These are phyloP conservation scores for Leptoxyphium fumago DNA, from an alignment of 2,329 filamentous ascomycete species.

Conservation along the genomic window DNA sequence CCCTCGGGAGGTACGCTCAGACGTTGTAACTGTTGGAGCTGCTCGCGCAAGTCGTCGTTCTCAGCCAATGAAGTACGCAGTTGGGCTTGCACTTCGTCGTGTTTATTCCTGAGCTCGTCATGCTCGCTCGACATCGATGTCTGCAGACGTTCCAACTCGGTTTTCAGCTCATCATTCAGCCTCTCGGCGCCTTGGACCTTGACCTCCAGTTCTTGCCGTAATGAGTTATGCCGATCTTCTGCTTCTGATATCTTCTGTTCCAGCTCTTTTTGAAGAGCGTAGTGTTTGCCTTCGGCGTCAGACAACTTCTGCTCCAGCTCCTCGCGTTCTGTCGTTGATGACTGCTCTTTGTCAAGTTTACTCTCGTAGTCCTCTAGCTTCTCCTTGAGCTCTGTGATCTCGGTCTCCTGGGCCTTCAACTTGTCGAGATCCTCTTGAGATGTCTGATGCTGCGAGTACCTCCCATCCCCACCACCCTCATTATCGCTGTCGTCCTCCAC, in stretches of 20 bases:
- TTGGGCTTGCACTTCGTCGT: slow-evolving; percentile 5
- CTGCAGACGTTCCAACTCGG: slow-evolving; percentile 53
- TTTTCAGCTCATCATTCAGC: slow-evolving; percentile 64
- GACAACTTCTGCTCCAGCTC: slow-evolving; percentile 39
- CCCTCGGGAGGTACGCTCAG: slow-evolving; percentile 33
- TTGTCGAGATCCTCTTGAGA: slow-evolving; percentile 45
- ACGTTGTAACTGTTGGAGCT: slow-evolving; percentile 4
- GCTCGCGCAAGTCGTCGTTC: slow-evolving; percentile 5
- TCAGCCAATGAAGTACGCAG: slow-evolving; percentile 4
- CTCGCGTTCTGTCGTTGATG: slow-evolving; percentile 43
- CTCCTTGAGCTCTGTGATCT: slow-evolving; percentile 59
- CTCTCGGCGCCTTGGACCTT: slow-evolving; percentile 33
- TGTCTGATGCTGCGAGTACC: neutral
- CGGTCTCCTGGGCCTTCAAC: slow-evolving; percentile 65
- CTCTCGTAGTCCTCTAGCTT: slow-evolving; percentile 60
- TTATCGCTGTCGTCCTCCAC: slow-evolving; percentile 71
- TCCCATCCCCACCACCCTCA: neutral
- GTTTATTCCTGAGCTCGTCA: slow-evolving; percentile 18
- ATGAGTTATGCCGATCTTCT: slow-evolving; percentile 27
- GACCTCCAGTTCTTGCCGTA: slow-evolving; percentile 46
- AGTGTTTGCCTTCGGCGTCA: slow-evolving; percentile 40
- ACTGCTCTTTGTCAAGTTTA: slow-evolving; percentile 42
- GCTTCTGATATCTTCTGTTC: slow-evolving; percentile 18
- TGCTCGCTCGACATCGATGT: slow-evolving; percentile 19
- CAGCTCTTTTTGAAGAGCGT: slow-evolving; percentile 54